Conservation (phyloP, 2,329 filamentous ascomycete genomes). For the Epichloe brachyelytri region DNA sequence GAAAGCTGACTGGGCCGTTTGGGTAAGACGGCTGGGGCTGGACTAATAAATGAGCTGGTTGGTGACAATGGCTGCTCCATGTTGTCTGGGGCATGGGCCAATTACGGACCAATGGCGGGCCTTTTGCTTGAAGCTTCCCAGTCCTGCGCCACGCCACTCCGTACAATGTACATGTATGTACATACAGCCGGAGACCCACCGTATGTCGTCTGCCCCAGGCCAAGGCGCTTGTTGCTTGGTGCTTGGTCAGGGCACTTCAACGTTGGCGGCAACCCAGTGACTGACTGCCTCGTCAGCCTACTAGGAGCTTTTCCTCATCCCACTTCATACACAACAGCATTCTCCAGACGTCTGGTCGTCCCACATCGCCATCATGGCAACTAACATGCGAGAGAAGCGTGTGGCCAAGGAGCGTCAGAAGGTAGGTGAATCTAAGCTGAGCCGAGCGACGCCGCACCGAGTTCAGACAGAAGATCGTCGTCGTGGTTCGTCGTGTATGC, state of each 20-base stretch:
- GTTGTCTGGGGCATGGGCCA: background rate
- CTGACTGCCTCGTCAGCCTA: no score
- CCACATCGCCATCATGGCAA: conserved; percentile 12
- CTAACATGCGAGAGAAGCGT: conserved; percentile 14
- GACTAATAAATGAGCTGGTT: background rate
- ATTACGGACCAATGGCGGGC: background rate
- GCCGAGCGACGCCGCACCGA: background rate
- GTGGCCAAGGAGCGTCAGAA: conserved; percentile 19
- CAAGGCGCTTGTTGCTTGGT: background rate
- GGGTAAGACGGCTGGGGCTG: background rate
- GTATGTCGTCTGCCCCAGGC: background rate
- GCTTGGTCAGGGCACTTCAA: background rate
- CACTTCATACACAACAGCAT: conserved; percentile 1
- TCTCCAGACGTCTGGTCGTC: background rate
- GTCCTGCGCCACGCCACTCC: background rate
- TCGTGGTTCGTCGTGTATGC: conserved; percentile 1
- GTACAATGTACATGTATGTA: background rate
- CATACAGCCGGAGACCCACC: background rate
- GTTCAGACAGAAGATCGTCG: background rate
- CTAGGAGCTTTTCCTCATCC: background rate
- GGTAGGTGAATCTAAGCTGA: conserved; percentile 6
- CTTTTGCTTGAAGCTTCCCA: background rate
- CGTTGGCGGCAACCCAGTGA: background rate
- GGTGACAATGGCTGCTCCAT: no score
- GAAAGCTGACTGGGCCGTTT: background rate